These are phyloP conservation scores for Lunularia cruciata DNA, from an alignment of 225 moss, liverwort and hornwort genomes.

Conservation along the genomic window DNA sequence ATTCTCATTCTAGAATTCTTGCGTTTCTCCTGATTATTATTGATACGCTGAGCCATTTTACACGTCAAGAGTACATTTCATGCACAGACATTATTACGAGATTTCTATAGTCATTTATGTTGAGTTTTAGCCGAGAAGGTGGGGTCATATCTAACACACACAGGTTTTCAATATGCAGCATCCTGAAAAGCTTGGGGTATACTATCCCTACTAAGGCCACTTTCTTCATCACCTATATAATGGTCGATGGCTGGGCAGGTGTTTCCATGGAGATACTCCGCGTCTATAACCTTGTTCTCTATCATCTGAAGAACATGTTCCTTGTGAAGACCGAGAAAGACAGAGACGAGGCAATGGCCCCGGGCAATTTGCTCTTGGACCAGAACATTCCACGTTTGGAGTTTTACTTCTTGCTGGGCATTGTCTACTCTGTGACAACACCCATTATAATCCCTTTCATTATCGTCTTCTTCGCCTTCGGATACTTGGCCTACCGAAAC, in stretches of 20 bases:
- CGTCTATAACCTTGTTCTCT: constrained; percentile 27
- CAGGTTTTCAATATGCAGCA: constrained; percentile 37
- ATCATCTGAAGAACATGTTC: constrained; percentile 51
- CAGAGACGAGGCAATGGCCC: constrained; percentile 59
- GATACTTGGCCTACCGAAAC: constrained; percentile 71
- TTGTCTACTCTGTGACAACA: constrained; percentile 68
- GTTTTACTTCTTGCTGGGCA: constrained; percentile 79
- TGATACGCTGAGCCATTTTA: too few relatives aligned
- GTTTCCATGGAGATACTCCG: constrained; percentile 60
- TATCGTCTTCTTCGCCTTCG: constrained; percentile 54
- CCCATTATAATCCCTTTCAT: constrained; percentile 82
- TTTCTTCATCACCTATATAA: constrained; percentile 83
- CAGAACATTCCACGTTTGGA: constrained; percentile 58
- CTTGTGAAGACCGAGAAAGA: constrained; percentile 57
- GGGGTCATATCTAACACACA: background rate
- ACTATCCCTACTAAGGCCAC: constrained; percentile 77
- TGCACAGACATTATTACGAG: too few relatives aligned
- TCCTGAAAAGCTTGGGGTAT: constrained; percentile 61
- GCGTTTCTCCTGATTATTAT: too few relatives aligned
- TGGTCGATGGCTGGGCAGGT: constrained; percentile 88
- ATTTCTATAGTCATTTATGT: too few relatives aligned
- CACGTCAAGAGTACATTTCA: too few relatives aligned
- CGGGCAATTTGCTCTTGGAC: constrained; percentile 48
- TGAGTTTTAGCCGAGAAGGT: too few relatives aligned
- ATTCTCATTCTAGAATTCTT: too few relatives aligned